phyloP scores from a whole-genome alignment of 345 rosid species.

The Clarkia xantiana region DNA sequence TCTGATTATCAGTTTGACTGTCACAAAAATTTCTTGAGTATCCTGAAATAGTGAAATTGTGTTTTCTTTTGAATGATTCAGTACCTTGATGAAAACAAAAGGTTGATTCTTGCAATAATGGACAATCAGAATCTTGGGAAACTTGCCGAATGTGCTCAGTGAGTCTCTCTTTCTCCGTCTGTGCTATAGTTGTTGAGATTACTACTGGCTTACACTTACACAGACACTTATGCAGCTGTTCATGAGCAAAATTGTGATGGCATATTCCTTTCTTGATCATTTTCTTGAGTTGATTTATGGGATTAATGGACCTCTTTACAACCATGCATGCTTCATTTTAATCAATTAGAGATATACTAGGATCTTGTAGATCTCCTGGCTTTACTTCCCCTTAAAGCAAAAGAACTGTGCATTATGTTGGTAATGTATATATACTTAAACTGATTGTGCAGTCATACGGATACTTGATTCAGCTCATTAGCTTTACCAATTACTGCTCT shows the following conservation, averaged over 20 bases:
- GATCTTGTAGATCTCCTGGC: no score
- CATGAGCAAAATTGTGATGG: no score
- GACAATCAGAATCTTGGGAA: slow-evolving; percentile 89
- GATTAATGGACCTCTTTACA: neutral
- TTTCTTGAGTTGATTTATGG: neutral
- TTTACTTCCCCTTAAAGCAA: no score
- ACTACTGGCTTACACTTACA: no score
- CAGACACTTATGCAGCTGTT: no score
- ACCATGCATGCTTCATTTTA: neutral
- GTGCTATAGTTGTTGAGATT: neutral
- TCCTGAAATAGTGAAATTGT: slow-evolving; percentile 5
- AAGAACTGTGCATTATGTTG: no score
- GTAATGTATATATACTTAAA: no score
- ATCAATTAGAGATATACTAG: neutral
- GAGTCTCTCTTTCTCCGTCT: slow-evolving; percentile 17
- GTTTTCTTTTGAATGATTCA: slow-evolving; percentile 24
- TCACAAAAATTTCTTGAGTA: neutral
- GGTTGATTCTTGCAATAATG: slow-evolving; percentile 71
- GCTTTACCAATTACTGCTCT: no score
- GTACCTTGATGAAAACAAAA: slow-evolving; percentile 93
- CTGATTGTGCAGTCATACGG: no score
- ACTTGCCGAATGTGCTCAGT: slow-evolving; percentile 87
- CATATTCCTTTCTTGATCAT: no score
- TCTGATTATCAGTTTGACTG: neutral
- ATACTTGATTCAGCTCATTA: no score